A percentile compares a stretch with the other conserved stretches of the same genome.
These are phyloP conservation scores for Corrigiola litoralis DNA, from an alignment of 179 eudicot species.

Conservation along the genomic window DNA sequence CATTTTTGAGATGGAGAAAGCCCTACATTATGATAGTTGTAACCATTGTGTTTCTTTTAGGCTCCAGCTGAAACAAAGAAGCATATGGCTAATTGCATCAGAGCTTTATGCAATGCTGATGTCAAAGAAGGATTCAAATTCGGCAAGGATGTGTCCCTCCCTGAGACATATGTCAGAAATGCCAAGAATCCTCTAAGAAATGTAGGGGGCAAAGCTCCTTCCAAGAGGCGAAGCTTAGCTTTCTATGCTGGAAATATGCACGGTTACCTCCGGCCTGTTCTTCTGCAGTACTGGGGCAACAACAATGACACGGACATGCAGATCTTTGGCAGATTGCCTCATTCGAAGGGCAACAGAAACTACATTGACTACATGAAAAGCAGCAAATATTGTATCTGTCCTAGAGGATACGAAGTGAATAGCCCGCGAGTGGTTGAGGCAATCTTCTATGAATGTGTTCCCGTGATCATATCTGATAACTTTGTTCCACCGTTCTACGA, in stretches of 20 bases:
- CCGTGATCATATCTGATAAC: conserved; percentile 55
- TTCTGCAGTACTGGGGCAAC: conserved; percentile 45
- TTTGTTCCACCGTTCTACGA: conserved; percentile 58
- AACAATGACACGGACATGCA: conserved; percentile 47
- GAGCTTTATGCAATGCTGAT: conserved; percentile 61
- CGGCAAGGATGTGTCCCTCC: conserved; percentile 57
- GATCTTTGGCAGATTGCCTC: conserved; percentile 34
- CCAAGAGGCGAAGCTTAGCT: conserved; percentile 40
- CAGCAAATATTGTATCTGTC: conserved; percentile 54
- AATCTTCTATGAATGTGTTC: conserved; percentile 53
- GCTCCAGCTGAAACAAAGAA: conserved; percentile 53
- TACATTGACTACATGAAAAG: conserved; percentile 47
- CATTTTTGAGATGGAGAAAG: too few relatives aligned
- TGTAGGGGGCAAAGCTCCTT: conserved; percentile 41
- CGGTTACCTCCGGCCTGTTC: conserved; percentile 45
- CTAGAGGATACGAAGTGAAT: conserved; percentile 52
- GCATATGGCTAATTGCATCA: conserved; percentile 38
- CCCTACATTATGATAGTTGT: too few relatives aligned
- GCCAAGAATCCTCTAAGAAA: conserved; percentile 33
- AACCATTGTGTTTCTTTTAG: conserved; percentile 23
- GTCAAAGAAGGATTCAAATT: conserved; percentile 40
- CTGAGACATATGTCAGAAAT: conserved; percentile 41
- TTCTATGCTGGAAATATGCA: conserved; percentile 63
- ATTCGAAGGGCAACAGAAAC: conserved; percentile 35
- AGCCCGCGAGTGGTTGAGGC: conserved; percentile 62